Evolutionary conservation across 225 moss, liverwort and hornwort species (phyloP).

Genomic region (Antitrichia curtipendula): DNA sequence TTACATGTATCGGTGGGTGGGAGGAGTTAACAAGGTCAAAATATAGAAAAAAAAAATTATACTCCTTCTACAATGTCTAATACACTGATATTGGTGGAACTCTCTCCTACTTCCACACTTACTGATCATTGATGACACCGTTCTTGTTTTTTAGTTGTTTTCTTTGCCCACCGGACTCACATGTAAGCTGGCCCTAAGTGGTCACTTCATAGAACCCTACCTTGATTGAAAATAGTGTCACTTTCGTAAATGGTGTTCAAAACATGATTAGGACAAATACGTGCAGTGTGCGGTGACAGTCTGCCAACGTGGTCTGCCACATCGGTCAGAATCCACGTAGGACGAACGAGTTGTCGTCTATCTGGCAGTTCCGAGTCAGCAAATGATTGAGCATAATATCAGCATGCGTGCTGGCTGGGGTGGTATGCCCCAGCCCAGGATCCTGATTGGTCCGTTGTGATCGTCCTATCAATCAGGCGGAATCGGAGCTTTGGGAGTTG

Average conservation of each 20-base stretch:
- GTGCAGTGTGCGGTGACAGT: not conserved
- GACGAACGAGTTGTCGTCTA: not conserved
- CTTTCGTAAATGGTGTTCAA: not conserved
- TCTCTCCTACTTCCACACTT: too few relatives aligned
- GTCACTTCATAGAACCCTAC: too few relatives aligned
- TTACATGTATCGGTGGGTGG: too few relatives aligned
- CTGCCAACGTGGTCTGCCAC: not conserved
- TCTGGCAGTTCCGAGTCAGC: not conserved
- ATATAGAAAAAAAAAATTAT: too few relatives aligned
- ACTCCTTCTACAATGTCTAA: too few relatives aligned
- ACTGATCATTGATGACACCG: too few relatives aligned
- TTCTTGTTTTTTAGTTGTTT: too few relatives aligned
- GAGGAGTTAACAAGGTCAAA: too few relatives aligned
- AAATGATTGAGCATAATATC: not conserved
- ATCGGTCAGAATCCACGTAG: not conserved
- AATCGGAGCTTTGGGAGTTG: not conserved
- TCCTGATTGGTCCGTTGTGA: not conserved
- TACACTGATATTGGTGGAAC: too few relatives aligned
- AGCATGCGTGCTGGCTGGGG: not conserved
- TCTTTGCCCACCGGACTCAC: too few relatives aligned
- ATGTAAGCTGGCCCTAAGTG: too few relatives aligned
- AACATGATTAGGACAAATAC: not conserved
- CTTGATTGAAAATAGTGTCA: too few relatives aligned
- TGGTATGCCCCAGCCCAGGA: not conserved
- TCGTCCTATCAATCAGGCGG: not conserved